Evolutionary conservation across 345 rosid species (phyloP).

Genomic region (Turritis glabra): DNA sequence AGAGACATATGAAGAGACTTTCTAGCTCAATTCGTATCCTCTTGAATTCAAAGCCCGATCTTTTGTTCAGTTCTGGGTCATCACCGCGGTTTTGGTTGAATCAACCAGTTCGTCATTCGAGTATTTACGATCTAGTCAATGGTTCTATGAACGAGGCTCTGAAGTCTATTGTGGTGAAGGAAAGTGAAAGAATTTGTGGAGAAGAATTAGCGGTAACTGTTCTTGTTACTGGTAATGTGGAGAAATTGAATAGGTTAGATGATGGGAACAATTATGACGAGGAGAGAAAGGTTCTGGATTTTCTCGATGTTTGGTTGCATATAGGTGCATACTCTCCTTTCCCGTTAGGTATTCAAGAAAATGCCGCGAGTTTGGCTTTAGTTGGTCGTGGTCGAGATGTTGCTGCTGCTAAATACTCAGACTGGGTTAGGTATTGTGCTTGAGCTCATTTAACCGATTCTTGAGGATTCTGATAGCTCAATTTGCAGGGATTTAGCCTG

Average conservation of each 20-base stretch:
- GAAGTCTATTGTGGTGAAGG: slow-evolving; percentile 46
- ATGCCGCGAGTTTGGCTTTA: slow-evolving; percentile 73
- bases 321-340: slow-evolving; percentile 57
- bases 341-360: slow-evolving; percentile 52
- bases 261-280: neutral
- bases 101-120: slow-evolving; percentile 44
- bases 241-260: slow-evolving; percentile 40
- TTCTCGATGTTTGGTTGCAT: slow-evolving; percentile 64
- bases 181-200: slow-evolving; percentile 41
- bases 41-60: slow-evolving; percentile 46
- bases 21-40: slow-evolving; percentile 60
- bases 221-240: slow-evolving; percentile 61
- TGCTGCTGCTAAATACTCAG: slow-evolving; percentile 79
- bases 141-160: slow-evolving; percentile 48
- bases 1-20: slow-evolving; percentile 60
- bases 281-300: slow-evolving; percentile 31
- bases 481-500: neutral
- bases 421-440: slow-evolving; percentile 76
- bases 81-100: slow-evolving; percentile 16
- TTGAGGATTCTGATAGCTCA: slow-evolving; percentile 11
- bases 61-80: slow-evolving; percentile 40
- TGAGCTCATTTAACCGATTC: neutral
- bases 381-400: slow-evolving; percentile 70
- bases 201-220: slow-evolving; percentile 78
- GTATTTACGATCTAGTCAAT: slow-evolving; percentile 46